Conservation (phyloP, 106 monocot species). For the Dendrobium catenatum region DNA sequence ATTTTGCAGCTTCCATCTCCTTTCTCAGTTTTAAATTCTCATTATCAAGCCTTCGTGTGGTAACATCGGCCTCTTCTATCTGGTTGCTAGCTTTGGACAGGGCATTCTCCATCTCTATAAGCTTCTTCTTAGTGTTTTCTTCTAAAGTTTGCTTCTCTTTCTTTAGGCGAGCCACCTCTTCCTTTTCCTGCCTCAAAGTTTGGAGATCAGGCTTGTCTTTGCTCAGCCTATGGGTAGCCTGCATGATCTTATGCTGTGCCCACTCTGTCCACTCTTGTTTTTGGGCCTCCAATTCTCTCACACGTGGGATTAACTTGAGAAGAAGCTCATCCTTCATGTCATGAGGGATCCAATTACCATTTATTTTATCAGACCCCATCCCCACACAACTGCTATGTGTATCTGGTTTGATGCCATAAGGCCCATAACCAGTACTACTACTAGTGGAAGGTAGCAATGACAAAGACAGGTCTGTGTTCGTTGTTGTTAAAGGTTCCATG, state of each 20-base stretch:
- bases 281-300: constrained; percentile 48
- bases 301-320: constrained; percentile 39
- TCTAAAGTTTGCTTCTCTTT: constrained; percentile 72
- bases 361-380: constrained; percentile 8
- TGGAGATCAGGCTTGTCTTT: constrained; percentile 77
- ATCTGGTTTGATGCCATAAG: neutral
- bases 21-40: constrained; percentile 65
- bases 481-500: constrained; percentile 14
- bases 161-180: constrained; percentile 60
- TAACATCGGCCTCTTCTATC: constrained; percentile 43
- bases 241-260: constrained; percentile 87
- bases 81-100: constrained; percentile 53
- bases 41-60: constrained; percentile 38
- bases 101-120: constrained; percentile 75
- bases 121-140: constrained; percentile 66
- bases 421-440: constrained; percentile 4
- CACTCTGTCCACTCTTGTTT: constrained; percentile 79
- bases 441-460: constrained; percentile 44
- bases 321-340: constrained; percentile 63
- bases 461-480: constrained; percentile 68
- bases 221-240: constrained; percentile 56
- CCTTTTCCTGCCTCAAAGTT: constrained; percentile 60
- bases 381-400: neutral
- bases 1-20: constrained; percentile 75
- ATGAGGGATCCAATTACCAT: constrained; percentile 35